A percentile compares a stretch with the other conserved stretches of the same genome.
Conservation (phyloP, 1,139 yeast genomes). For the Kodamaea arcana region DNA sequence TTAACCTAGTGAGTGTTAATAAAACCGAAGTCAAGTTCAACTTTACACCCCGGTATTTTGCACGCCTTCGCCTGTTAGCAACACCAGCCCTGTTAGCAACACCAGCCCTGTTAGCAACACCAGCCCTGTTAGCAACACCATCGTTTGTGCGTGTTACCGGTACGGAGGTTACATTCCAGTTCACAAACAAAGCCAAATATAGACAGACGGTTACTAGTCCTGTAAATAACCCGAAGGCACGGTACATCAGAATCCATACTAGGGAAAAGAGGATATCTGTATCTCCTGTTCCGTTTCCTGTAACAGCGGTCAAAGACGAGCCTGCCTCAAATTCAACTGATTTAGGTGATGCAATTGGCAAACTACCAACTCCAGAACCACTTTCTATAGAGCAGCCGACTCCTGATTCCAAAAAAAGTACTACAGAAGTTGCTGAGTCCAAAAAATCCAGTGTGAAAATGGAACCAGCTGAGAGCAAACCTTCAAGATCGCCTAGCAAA, state of each 20-base stretch:
- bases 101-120: too few relatives aligned
- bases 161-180: too few relatives aligned
- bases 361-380: neutral
- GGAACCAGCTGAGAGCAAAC: conserved; percentile 2
- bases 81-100: too few relatives aligned
- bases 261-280: conserved; percentile 17
- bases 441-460: neutral
- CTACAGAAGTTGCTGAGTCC: neutral
- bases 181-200: too few relatives aligned
- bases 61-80: neutral
- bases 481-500: conserved; percentile 1
- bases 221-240: too few relatives aligned
- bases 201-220: too few relatives aligned
- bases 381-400: neutral
- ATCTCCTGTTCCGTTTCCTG: conserved; percentile 18
- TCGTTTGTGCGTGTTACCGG: too few relatives aligned
- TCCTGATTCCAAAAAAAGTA: neutral
- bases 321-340: too few relatives aligned
- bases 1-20: conserved; percentile 5
- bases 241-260: conserved; percentile 29
- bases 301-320: neutral
- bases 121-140: too few relatives aligned
- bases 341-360: too few relatives aligned
- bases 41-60: conserved; percentile 11
- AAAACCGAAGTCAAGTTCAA: conserved; percentile 13